phyloP scores from a whole-genome alignment of 148 eudicot genomes.

The Rhododendron williamsianum region DNA sequence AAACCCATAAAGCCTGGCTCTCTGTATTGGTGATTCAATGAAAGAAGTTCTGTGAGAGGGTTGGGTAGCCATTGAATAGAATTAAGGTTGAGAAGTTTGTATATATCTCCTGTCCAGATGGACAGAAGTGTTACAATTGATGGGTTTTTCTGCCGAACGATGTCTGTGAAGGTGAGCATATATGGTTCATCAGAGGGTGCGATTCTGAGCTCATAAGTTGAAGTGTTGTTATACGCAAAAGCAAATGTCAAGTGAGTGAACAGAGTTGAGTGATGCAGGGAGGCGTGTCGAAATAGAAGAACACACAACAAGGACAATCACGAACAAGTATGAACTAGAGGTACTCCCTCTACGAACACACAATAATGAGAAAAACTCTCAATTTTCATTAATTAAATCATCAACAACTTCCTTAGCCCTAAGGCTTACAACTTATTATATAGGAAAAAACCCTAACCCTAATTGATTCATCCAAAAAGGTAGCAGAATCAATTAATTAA shows the following conservation, averaged over 20 bases:
- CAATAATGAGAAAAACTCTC: too few species aligned
- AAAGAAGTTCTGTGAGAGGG: slow-evolving; percentile 24
- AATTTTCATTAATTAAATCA: too few species aligned
- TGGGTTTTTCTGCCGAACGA: slow-evolving; percentile 15
- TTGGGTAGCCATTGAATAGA: slow-evolving; percentile 3
- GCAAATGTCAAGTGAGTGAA: slow-evolving; percentile 10
- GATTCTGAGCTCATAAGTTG: slow-evolving; percentile 7
- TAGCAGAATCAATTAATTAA: too few species aligned
- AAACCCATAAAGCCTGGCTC: slow-evolving; percentile 28
- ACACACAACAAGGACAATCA: too few species aligned
- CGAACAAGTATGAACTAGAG: too few species aligned
- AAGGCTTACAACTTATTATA: too few species aligned
- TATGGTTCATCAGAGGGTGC: background rate
- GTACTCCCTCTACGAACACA: too few species aligned
- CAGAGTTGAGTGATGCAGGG: too few species aligned
- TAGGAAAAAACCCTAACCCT: too few species aligned
- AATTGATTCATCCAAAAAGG: too few species aligned
- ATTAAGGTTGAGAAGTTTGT: background rate
- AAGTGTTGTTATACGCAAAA: slow-evolving; percentile 10
- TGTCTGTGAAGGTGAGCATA: slow-evolving; percentile 15
- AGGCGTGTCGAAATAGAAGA: too few species aligned
- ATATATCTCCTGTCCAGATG: background rate
- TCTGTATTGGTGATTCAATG: slow-evolving; percentile 30
- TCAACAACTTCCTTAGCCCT: too few species aligned
- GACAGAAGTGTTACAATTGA: slow-evolving; percentile 14